Evolutionary conservation across 129 eudicot genomes (phyloP).

Genomic region (Heracleum sosnowskyi): DNA sequence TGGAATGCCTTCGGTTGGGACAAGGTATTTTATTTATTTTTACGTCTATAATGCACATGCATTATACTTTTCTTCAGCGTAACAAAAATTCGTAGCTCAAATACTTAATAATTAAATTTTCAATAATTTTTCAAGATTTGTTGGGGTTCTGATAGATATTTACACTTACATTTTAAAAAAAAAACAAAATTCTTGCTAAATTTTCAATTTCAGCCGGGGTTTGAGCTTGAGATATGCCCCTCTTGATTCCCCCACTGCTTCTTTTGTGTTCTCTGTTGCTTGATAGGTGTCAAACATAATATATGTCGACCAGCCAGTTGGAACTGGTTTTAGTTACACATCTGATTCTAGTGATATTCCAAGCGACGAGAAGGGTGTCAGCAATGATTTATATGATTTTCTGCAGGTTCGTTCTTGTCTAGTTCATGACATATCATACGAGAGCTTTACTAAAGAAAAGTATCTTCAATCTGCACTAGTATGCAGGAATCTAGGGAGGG

Average conservation of each 20-base stretch:
- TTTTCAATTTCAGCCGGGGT: no score
- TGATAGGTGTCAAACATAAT: conserved; percentile 78
- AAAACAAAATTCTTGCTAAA: no score
- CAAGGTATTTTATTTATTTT: conserved; percentile 33
- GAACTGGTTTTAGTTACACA: conserved; percentile 89
- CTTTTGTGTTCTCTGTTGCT: neutral
- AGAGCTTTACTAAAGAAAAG: neutral
- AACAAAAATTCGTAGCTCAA: no score
- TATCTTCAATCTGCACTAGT: neutral
- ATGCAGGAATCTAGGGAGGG: conserved; percentile 11
- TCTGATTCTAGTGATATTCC: conserved; percentile 45
- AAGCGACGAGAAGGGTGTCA: conserved; percentile 50
- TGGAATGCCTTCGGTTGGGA: conserved; percentile 97
- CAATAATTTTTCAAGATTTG: no score
- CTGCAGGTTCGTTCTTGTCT: conserved; percentile 49
- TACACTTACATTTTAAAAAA: no score
- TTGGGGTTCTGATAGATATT: no score
- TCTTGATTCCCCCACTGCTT: no score
- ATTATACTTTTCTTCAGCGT: neutral
- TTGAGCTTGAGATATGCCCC: no score
- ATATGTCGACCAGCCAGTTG: conserved; percentile 89
- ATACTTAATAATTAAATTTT: no score
- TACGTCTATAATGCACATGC: neutral
- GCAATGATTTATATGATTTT: conserved; percentile 75
- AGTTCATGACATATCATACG: neutral